Evolutionary conservation across 106 monocot genomes (phyloP), one percentile per base, ranked within the genome.

Genomic region (Acanthochlamys bracteata): DNA sequence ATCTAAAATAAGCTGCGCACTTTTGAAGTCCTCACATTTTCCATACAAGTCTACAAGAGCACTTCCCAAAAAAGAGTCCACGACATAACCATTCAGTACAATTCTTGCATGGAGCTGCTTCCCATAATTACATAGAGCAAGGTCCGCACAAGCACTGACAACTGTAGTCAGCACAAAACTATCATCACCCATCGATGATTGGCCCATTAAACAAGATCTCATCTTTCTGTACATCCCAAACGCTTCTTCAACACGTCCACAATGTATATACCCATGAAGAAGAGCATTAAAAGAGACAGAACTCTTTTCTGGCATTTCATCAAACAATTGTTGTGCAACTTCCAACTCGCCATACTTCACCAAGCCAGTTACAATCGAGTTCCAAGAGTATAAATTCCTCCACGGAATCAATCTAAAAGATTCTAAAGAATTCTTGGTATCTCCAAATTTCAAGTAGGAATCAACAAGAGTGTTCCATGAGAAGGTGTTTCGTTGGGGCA

Each of bases 31-130:
- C 65, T 72, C 79, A 33, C 79, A 87, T 52, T 92, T 92, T 15
- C 74, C 70, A 64, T 92, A 92, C 92, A 92, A 84, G 60, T 92
- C 72, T 24, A 87, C 76, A 24, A 92, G 71, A 12, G 87, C 40
- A 26, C 84, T 84, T 10, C 71, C 61, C 56, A 87, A 49, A 20
- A 82, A 78, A 1, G 82, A 71, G 65, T 92, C 92, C 40, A 79
- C 23, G 24, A 72, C 74, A 7, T 84, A 69, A 20, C 53, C 7
- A 10, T 40, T 25, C 43, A 77, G 53, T 13, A 88, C 24, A 46
- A 84, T 64, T 7, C 66, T 73, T 0, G 75, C 70, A 60, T 92
- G 92, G 20, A 82, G 52, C 57, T 87, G 87, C 65, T 63, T 79
- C 25, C 92, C 87, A 25, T 54, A 45, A 53, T 45, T 41, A 78